phyloP scores from a whole-genome alignment of 2,329 filamentous ascomycete species.

The Gnomoniopsis sp. region DNA sequence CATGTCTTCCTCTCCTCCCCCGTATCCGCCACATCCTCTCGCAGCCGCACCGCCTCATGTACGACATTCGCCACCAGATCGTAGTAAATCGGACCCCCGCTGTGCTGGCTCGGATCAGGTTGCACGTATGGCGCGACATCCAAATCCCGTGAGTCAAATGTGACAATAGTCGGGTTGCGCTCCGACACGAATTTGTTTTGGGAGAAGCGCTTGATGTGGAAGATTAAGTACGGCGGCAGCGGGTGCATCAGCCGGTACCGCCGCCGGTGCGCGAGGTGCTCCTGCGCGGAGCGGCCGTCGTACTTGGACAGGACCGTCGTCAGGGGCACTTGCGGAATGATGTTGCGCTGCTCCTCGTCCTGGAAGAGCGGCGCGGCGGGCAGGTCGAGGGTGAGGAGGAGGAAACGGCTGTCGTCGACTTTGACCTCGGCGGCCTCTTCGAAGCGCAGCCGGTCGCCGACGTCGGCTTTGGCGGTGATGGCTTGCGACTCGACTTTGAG shows the following conservation, averaged over 20 bases:
- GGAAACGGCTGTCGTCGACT: slow-evolving; percentile 73
- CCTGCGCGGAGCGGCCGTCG: slow-evolving; percentile 81
- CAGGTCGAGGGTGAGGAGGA: slow-evolving; percentile 90
- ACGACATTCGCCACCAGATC: slow-evolving; percentile 95
- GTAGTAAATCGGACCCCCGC: slow-evolving; percentile 80
- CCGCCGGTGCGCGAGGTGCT: slow-evolving; percentile 82
- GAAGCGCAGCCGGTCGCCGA: slow-evolving; percentile 83
- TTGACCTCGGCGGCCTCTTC: slow-evolving; percentile 84
- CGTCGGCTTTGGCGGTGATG: slow-evolving; percentile 87
- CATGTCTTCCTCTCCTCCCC: slow-evolving; percentile 86
- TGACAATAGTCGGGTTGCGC: slow-evolving; percentile 97
- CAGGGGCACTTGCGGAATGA: slow-evolving; percentile 89
- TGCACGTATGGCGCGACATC: slow-evolving; percentile 91
- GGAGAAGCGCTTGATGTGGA: slow-evolving; percentile 96
- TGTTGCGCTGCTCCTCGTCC: slow-evolving; percentile 89
- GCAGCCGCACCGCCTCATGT: slow-evolving; percentile 74
- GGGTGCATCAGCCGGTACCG: slow-evolving; percentile 88
- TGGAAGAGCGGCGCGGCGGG: slow-evolving; percentile 93
- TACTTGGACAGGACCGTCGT: slow-evolving; percentile 86
- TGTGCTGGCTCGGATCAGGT: slow-evolving; percentile 70
- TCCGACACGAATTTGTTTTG: slow-evolving; percentile 96
- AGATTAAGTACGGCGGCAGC: slow-evolving; percentile 82
- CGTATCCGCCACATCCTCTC: slow-evolving; percentile 84
- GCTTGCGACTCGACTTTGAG: slow-evolving; percentile 90
- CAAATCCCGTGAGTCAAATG: slow-evolving; percentile 78